These are phyloP conservation scores for Pulveroboletus ravenelii DNA, from an alignment of 768 basidiomycete genomes.

Conservation along the genomic window DNA sequence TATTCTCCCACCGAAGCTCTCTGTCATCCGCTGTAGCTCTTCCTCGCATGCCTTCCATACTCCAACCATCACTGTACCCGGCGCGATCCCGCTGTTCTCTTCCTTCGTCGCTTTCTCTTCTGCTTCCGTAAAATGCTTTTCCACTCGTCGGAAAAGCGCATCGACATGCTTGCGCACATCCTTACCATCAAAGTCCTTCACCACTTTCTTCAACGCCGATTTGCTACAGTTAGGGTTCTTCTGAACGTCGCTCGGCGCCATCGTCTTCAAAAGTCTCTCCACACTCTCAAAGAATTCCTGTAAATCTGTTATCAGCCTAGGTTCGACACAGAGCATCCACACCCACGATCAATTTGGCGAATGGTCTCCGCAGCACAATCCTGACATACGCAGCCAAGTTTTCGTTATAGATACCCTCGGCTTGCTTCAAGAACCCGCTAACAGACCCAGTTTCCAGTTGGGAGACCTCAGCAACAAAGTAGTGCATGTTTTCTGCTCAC, in stretches of 20 bases:
- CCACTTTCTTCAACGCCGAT: constrained; percentile 72
- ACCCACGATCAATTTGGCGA: constrained; percentile 80
- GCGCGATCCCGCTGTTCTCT: constrained; percentile 46
- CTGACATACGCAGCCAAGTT: constrained; percentile 84
- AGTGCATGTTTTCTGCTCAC: constrained; percentile 88
- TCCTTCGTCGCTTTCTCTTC: constrained; percentile 62
- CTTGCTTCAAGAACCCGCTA: constrained; percentile 59
- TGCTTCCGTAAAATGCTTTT: constrained; percentile 91
- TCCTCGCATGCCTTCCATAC: constrained; percentile 93
- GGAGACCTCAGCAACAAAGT: constrained; percentile 80
- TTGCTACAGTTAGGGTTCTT: constrained; percentile 73
- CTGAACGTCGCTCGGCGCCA: constrained; percentile 70
- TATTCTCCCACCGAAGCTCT: constrained; percentile 64
- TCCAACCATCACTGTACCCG: constrained; percentile 66
- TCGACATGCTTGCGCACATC: constrained; percentile 89
- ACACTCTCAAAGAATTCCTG: constrained; percentile 95
- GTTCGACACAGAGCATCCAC: not conserved
- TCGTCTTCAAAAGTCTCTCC: constrained; percentile 79
- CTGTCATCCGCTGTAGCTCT: constrained; percentile 70
- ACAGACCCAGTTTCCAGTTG: constrained; percentile 64
- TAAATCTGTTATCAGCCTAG: constrained; percentile 5
- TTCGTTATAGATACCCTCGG: constrained; percentile 84
- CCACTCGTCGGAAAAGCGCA: constrained; percentile 81
- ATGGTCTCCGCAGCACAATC: constrained; percentile 80
- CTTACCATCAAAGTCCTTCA: constrained; percentile 83